phyloP scores from a whole-genome alignment of 306 rosid species.

The Inga oerstediana region DNA sequence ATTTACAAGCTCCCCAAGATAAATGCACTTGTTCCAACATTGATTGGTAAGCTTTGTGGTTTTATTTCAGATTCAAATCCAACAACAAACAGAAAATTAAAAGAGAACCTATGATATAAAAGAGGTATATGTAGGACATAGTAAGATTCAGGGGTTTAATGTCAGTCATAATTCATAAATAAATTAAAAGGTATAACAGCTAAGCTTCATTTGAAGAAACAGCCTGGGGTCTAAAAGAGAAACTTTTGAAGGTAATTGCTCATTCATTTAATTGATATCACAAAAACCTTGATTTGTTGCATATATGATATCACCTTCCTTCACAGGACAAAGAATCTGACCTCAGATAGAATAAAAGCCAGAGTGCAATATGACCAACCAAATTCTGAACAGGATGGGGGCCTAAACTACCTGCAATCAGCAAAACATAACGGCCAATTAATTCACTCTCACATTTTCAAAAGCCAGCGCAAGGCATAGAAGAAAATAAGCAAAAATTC shows the following conservation, averaged over 20 bases:
- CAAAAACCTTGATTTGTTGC: neutral
- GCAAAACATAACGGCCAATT: neutral
- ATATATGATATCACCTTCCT: neutral
- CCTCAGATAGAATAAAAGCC: neutral
- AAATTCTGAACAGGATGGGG: neutral
- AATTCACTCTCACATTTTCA: neutral
- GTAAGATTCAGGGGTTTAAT: too few species aligned
- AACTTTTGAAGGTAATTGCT: neutral
- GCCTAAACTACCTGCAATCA: neutral
- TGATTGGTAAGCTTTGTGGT: neutral
- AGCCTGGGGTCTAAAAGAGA: neutral
- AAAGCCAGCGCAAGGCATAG: neutral
- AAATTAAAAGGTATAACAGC: neutral
- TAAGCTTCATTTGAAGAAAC: neutral
- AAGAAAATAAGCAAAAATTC: neutral
- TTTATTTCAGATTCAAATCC: too few species aligned
- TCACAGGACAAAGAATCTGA: too few species aligned
- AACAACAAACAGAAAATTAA: too few species aligned
- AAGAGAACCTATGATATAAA: too few species aligned
- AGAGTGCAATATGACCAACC: neutral
- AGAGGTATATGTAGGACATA: too few species aligned
- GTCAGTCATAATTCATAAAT: neutral
- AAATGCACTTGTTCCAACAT: neutral
- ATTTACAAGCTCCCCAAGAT: too few species aligned
- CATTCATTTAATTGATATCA: neutral